These are phyloP conservation scores for Fusarium sp. DNA, from an alignment of 2,329 filamentous ascomycete species.

Conservation along the genomic window DNA sequence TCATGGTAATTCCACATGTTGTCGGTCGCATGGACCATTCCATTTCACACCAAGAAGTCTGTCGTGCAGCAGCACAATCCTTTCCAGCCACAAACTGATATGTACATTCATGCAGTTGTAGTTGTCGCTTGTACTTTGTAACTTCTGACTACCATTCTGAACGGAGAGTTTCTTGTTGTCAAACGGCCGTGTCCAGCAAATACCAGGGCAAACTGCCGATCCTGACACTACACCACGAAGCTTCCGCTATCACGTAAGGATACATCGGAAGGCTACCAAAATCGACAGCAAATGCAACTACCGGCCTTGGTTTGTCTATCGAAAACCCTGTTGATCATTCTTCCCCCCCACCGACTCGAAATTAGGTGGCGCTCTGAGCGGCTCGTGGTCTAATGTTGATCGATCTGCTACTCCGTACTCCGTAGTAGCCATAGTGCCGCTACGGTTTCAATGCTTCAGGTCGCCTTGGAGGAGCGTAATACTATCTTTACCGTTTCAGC, in stretches of 20 bases:
- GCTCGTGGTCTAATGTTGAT: conserved; percentile 8
- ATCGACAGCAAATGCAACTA: neutral
- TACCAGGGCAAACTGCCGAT: conserved; percentile 12
- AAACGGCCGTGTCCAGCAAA: neutral
- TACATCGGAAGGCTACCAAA: neutral
- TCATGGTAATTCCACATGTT: neutral
- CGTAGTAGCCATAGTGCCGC: neutral
- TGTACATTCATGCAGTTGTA: neutral
- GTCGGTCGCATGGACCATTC: neutral
- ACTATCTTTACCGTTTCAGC: neutral
- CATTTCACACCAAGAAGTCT: neutral
- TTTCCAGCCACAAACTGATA: neutral
- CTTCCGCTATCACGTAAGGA: neutral
- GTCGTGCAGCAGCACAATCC: neutral
- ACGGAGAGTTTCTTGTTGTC: neutral
- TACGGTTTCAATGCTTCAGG: too few species aligned
- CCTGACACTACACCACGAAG: conserved; percentile 2
- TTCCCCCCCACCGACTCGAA: conserved; percentile 16
- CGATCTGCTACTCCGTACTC: neutral
- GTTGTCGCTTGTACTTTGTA: neutral
- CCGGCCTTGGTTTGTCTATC: neutral
- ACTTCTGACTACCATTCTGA: neutral
- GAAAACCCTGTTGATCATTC: conserved; percentile 4
- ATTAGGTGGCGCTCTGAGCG: conserved; percentile 34
- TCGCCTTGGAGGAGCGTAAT: too few species aligned